phyloP scores from a whole-genome alignment of 2,329 filamentous ascomycete species.

The Macrophomina phaseolina region DNA sequence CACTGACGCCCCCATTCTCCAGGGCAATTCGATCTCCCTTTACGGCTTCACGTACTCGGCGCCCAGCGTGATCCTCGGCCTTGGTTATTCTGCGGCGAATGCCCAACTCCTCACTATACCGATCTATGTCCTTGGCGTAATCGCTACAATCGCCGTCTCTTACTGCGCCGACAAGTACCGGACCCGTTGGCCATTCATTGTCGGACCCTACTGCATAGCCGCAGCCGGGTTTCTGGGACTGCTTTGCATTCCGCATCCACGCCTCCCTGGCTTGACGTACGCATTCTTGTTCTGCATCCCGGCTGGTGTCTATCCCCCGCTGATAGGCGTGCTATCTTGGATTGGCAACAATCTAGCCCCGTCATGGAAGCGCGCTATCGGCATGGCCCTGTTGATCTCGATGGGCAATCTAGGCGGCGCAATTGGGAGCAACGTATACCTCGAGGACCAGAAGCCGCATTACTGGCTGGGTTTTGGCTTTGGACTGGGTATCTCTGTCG shows the following conservation, averaged over 20 bases:
- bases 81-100: slow-evolving; percentile 39
- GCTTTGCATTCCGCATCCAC: slow-evolving; percentile 3
- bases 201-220: slow-evolving; percentile 40
- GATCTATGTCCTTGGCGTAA: slow-evolving; percentile 34
- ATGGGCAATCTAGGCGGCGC: slow-evolving; percentile 40
- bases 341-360: slow-evolving; percentile 50
- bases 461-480: slow-evolving; percentile 46
- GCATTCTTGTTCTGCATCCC: slow-evolving; percentile 50
- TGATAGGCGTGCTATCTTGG: background rate
- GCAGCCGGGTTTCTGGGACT: slow-evolving; percentile 29
- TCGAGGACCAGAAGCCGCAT: slow-evolving; percentile 42
- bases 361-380: slow-evolving; percentile 45
- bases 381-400: slow-evolving; percentile 39
- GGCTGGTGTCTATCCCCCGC: slow-evolving; percentile 32
- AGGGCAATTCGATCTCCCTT: slow-evolving; percentile 15
- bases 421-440: slow-evolving; percentile 43
- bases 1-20: background rate
- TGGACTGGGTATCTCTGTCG: slow-evolving; percentile 37
- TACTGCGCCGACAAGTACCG: slow-evolving; percentile 35
- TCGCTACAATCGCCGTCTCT: slow-evolving; percentile 35
- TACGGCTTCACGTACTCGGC: slow-evolving; percentile 15
- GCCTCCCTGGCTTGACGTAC: slow-evolving; percentile 34
- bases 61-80: slow-evolving; percentile 19
- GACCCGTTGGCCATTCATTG: slow-evolving; percentile 38
- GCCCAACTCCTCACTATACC: slow-evolving; percentile 39